Evolutionary conservation across 129 eudicot species (phyloP).

Genomic region (Gnaphalium uliginosum): DNA sequence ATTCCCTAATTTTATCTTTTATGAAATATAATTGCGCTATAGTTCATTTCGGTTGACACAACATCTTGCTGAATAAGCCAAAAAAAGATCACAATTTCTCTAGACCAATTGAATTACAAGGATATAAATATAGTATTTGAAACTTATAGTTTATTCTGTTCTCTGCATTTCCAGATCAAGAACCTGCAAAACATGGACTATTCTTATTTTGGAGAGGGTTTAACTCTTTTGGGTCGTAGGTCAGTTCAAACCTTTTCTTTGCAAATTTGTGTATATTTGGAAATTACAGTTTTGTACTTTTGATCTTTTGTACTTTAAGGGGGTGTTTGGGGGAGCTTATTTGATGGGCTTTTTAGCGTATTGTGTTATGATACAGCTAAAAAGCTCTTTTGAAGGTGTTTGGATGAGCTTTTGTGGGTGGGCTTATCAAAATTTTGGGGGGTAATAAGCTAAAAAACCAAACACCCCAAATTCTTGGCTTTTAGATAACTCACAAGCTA

Average conservation of each 20-base stretch:
- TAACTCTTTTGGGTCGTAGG: constrained; percentile 85
- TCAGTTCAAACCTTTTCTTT: constrained; percentile 30
- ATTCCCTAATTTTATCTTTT: neutral
- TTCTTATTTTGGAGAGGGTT: constrained; percentile 84
- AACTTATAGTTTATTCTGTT: constrained; percentile 21
- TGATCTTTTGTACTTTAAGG: constrained; percentile 8
- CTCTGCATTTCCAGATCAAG: constrained; percentile 49
- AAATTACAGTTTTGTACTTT: neutral
- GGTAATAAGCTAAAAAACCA: no score
- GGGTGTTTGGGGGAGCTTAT: no score
- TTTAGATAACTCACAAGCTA: no score
- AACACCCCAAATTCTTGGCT: no score
- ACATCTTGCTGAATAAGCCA: neutral
- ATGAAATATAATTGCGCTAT: neutral
- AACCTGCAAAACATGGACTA: constrained; percentile 53
- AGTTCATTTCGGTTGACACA: neutral
- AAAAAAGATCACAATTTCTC: constrained; percentile 1
- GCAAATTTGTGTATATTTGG: constrained; percentile 14
- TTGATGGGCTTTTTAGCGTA: no score
- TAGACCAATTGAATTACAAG: neutral
- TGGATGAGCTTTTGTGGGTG: no score
- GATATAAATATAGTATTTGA: constrained; percentile 5
- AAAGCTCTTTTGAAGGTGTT: no score
- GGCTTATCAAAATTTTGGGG: no score
- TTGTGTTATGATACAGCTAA: no score